A percentile compares a stretch with the other conserved stretches of the same genome.
phyloP scores from a whole-genome alignment of 768 basidiomycete genomes.

The Mycena chlorophos region DNA sequence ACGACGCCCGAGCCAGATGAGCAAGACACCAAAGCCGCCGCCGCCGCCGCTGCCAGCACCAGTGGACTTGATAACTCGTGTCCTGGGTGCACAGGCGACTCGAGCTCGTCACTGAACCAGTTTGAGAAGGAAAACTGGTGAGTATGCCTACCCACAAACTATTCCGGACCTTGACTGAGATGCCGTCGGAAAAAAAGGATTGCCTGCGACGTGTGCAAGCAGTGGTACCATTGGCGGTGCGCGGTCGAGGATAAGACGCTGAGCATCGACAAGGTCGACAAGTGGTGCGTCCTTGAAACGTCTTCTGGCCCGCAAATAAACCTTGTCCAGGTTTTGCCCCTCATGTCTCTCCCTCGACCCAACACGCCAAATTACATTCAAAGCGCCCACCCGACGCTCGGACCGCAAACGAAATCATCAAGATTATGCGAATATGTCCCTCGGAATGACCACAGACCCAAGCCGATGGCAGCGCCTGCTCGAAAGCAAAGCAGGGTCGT shows the following conservation, averaged over 20 bases:
- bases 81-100: conserved; percentile 51
- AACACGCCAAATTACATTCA: conserved; percentile 66
- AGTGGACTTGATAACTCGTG: conserved; percentile 38
- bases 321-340: conserved; percentile 62
- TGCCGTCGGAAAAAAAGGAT: conserved; percentile 40
- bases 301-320: conserved; percentile 5
- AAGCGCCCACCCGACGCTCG: conserved; percentile 80
- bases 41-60: conserved; percentile 14
- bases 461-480: conserved; percentile 69
- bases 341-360: conserved; percentile 62
- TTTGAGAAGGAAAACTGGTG: conserved; percentile 51
- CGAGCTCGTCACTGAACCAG: conserved; percentile 31
- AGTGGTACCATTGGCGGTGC: conserved; percentile 85
- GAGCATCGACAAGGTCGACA: conserved; percentile 69
- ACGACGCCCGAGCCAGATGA: conserved; percentile 10
- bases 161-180: neutral
- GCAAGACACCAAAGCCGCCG: neutral
- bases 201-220: conserved; percentile 76
- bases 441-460: conserved; percentile 63
- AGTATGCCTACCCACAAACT: neutral
- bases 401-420: conserved; percentile 69
- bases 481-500: conserved; percentile 54
- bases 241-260: conserved; percentile 55
- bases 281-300: conserved; percentile 55
- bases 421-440: conserved; percentile 78